Percentiles rank a stretch among this genome's conserved stretches.
These are phyloP conservation scores for Populus ilicifolia DNA, from an alignment of 345 rosid species.

Conservation along the genomic window DNA sequence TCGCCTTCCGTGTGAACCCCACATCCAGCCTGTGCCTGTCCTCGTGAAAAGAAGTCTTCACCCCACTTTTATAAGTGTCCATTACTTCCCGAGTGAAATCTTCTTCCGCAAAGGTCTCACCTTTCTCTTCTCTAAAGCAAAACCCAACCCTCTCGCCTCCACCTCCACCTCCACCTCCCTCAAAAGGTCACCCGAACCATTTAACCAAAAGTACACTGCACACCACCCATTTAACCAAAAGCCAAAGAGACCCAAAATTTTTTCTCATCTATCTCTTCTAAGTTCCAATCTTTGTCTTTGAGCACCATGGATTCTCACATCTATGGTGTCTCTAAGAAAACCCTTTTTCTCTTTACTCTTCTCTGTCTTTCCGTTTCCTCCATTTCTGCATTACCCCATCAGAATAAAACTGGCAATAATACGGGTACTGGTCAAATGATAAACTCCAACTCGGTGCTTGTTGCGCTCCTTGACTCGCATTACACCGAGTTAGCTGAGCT, in stretches of 20 bases:
- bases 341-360: background rate
- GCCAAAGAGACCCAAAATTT: background rate
- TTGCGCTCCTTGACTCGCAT: slow-evolving; percentile 35
- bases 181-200: background rate
- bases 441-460: slow-evolving; percentile 32
- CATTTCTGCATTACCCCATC: slow-evolving; percentile 49
- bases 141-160: background rate
- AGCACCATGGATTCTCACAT: slow-evolving; percentile 52
- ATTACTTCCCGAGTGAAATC: background rate
- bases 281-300: background rate
- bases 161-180: background rate
- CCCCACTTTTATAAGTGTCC: background rate
- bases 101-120: background rate
- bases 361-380: slow-evolving; percentile 25
- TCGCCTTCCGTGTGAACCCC: slow-evolving; percentile 36
- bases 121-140: slow-evolving; percentile 7
- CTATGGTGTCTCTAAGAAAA: slow-evolving; percentile 40
- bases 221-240: background rate
- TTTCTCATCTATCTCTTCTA: background rate
- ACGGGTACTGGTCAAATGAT: background rate
- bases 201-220: background rate
- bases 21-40: slow-evolving; percentile 45
- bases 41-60: background rate
- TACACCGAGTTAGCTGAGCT: slow-evolving; percentile 37
- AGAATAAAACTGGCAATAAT: background rate